Percentiles rank a stretch among this genome's conserved stretches.
These are phyloP conservation scores for Fusarium proliferatum DNA, from an alignment of 2,329 filamentous ascomycete species.

Conservation along the genomic window DNA sequence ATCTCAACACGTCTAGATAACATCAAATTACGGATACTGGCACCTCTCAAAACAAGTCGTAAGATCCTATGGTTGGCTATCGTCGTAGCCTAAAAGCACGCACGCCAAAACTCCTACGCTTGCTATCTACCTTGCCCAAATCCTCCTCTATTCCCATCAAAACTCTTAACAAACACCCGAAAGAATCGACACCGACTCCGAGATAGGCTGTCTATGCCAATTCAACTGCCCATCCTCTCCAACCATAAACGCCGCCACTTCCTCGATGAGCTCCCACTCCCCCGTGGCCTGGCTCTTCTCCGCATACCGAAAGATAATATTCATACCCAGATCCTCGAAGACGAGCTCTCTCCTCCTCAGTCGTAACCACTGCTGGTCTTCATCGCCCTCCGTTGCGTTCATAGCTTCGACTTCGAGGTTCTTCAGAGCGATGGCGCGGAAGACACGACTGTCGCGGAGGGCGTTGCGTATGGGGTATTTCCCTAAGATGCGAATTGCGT, in stretches of 20 bases:
- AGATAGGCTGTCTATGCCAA: slow-evolving; percentile 53
- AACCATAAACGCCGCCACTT: slow-evolving; percentile 49
- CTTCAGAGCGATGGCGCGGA: slow-evolving; percentile 53
- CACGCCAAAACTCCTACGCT: slow-evolving; percentile 27
- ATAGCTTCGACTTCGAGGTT: slow-evolving; percentile 52
- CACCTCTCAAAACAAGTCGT: neutral
- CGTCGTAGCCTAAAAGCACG: slow-evolving; percentile 17
- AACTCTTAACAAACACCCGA: slow-evolving; percentile 36
- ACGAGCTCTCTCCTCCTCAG: slow-evolving; percentile 52
- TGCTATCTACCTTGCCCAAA: neutral
- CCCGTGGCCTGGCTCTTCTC: slow-evolving; percentile 47
- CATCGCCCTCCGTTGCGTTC: slow-evolving; percentile 47
- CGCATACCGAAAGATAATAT: slow-evolving; percentile 52
- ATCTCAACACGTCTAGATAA: neutral
- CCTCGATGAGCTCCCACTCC: slow-evolving; percentile 53
- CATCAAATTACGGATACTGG: neutral
- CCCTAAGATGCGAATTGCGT: slow-evolving; percentile 55
- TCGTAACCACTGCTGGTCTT: slow-evolving; percentile 54
- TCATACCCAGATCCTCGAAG: slow-evolving; percentile 53
- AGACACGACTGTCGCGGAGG: slow-evolving; percentile 55
- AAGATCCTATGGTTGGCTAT: neutral
- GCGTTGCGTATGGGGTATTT: slow-evolving; percentile 57
- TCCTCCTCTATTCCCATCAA: neutral
- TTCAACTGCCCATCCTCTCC: slow-evolving; percentile 46
- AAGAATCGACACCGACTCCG: slow-evolving; percentile 45